Base-by-base conservation (phyloP, 352 stramenopile species). In the Globisporangium lucens region DNA sequence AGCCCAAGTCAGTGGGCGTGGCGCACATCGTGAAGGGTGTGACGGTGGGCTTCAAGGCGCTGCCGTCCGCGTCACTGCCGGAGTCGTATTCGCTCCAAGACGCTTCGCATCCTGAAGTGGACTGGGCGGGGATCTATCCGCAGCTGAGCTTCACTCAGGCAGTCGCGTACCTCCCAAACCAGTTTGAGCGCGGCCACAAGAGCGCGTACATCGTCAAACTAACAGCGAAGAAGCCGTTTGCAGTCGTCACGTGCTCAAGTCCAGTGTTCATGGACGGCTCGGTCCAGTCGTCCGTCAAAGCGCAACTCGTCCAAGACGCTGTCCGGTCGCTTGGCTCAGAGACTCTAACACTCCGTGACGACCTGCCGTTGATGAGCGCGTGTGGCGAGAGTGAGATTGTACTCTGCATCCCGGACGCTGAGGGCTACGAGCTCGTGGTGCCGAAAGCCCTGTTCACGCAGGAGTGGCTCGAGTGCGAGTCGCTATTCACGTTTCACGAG, bases 101-200 rank as follows among this genome's bases (percentile, higher is more conserved):
- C 15, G 10, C 9, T 43, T 12, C 30, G 13, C 1, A 30, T 7
- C 12, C 17, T n/a, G 53, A 62, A 30, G 33, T 33, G 30, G 67
- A 75, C 59, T 75, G 70, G 70, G 68, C 70, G 30, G 70, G 66
- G 1, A 66, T 75, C 27, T 75, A 75, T 58, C 70, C 70, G 41
- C 70, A 75, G 62, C 58, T 75, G 30, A 70, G 60, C 29, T 66
- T 75, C n/a, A 29, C 56, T 29, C 70, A 73, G 55, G 70, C 70
- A 20, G 12, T 75, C 41, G 61, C 61, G 56, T 75, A 75, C 63
- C 56, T 73, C 24, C 70, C 70, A 10, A 75, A 73, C 63, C 70
- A 75, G 58, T 75, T 71, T 43, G 70, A 75, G 15, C 70, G 70
- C 33, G 62, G 63, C 56, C 29, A 52, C 49, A 43, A 49, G 15